Evolutionary conservation across 164 flowering plant genomes (phyloP), one percentile per base, ranked within the genome.

Genomic region (Protea cynaroides): DNA sequence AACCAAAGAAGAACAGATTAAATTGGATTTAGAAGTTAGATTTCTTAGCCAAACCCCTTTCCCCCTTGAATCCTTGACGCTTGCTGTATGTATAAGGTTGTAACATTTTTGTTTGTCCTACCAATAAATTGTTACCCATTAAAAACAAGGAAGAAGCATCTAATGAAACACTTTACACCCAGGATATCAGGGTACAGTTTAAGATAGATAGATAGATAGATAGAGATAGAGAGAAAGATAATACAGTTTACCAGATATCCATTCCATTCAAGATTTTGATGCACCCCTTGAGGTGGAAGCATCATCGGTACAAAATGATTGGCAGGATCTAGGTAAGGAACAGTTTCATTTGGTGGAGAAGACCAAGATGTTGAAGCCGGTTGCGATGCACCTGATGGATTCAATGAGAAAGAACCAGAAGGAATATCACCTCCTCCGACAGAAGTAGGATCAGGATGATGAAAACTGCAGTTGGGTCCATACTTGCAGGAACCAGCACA

Each of bases 361-460:
- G 88, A 71, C 97, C 98, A 85, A 12, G 88, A 74, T 65, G 81
- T 9, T 8, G 70, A 36, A 57, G 72, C 60, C 61, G 83, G 64
- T 64, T 75, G 86, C 43, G 83, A 71, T 40, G 75, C 54, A 56
- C 67, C 75, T 38, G 66, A 53, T 36, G 78, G 21, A 53, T 76
- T 79, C 37, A 83, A 64, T 21, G 83, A 66, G 72, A 76, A 58
- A 63, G 92, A 71, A 55, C 76, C 83, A 57, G 76, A 85, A 59
- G 83, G 65, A 63, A 75, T 44, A 57, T 83, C 64, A 59, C 79
- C 43, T 62, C 74, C 80, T n/a, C 73, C 80, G 0, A 65, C 82
- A 62, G 86, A 69, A n/a, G 82, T 84, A 14, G 96, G 96, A 67
- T 94, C 89, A 37, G 99, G 99, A 81, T 94, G 97, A 74, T 94